phyloP scores from a whole-genome alignment of 73 alveolate species.

The Paramecium primaurelia region DNA sequence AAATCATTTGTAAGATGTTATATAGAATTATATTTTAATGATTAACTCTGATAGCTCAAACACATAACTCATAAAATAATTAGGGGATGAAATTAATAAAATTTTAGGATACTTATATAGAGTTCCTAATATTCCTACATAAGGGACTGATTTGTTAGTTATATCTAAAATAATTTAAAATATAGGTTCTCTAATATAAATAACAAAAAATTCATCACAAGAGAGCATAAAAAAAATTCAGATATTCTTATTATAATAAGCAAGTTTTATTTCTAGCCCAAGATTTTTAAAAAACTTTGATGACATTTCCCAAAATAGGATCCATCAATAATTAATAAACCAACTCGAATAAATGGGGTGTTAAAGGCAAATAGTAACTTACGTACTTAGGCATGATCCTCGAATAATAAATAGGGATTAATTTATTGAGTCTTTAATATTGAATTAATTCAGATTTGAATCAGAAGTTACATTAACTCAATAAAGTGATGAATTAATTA shows the following conservation, averaged over 20 bases:
- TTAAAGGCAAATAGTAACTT: background rate
- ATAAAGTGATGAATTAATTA: background rate
- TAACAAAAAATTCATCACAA: background rate
- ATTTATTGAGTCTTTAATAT: too few relatives aligned
- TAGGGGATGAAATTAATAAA: background rate
- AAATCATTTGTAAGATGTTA: background rate
- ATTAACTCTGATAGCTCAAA: background rate
- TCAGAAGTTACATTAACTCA: background rate
- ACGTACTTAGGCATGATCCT: background rate
- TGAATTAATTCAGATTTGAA: background rate
- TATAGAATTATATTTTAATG: background rate
- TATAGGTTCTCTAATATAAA: background rate
- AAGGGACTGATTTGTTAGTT: background rate
- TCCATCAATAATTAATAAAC: background rate
- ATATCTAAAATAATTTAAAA: background rate
- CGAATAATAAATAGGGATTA: too few relatives aligned
- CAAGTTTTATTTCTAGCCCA: background rate
- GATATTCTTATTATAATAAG: background rate
- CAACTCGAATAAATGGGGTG: background rate
- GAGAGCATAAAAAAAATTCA: background rate
- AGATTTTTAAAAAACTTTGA: background rate
- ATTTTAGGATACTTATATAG: too few relatives aligned
- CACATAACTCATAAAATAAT: background rate
- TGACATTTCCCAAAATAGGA: too few relatives aligned
- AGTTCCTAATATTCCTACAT: background rate